phyloP scores from a whole-genome alignment of 1,139 yeast species.

The Saccharomyces hybrid region DNA sequence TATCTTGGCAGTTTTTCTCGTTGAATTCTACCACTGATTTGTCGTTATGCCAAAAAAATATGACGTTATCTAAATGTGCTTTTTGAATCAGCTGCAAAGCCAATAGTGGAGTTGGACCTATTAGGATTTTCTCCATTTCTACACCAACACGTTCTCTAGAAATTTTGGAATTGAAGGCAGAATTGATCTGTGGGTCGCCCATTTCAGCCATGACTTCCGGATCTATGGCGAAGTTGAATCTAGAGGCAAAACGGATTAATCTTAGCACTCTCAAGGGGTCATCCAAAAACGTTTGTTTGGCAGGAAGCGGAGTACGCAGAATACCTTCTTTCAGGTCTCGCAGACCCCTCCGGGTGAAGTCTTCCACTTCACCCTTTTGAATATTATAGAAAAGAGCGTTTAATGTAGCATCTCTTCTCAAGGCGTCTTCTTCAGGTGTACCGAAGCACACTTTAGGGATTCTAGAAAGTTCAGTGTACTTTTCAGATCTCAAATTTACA shows the following conservation, averaged over 20 bases:
- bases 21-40: constrained; percentile 18
- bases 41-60: constrained; percentile 39
- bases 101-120: constrained; percentile 51
- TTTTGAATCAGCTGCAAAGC: constrained; percentile 56
- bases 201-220: constrained; percentile 55
- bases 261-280: constrained; percentile 89
- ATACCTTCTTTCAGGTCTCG: constrained; percentile 62
- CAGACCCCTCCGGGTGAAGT: constrained; percentile 69
- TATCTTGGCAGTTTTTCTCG: constrained; percentile 10
- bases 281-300: constrained; percentile 76
- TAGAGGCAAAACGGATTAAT: constrained; percentile 74
- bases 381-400: constrained; percentile 86
- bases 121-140: constrained; percentile 71
- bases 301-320: constrained; percentile 80
- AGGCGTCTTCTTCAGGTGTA: constrained; percentile 85
- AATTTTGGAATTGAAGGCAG: constrained; percentile 61
- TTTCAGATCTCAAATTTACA: constrained; percentile 83
- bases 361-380: constrained; percentile 62
- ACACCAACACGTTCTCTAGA: constrained; percentile 90
- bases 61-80: constrained; percentile 47
- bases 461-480: constrained; percentile 71
- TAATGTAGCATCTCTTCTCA: constrained; percentile 88
- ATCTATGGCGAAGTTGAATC: constrained; percentile 64
- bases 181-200: constrained; percentile 50
- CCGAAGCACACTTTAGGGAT: constrained; percentile 75